These are phyloP conservation scores for Hypoxylon sp. DNA, from an alignment of 2,329 filamentous ascomycete species.

Conservation along the genomic window DNA sequence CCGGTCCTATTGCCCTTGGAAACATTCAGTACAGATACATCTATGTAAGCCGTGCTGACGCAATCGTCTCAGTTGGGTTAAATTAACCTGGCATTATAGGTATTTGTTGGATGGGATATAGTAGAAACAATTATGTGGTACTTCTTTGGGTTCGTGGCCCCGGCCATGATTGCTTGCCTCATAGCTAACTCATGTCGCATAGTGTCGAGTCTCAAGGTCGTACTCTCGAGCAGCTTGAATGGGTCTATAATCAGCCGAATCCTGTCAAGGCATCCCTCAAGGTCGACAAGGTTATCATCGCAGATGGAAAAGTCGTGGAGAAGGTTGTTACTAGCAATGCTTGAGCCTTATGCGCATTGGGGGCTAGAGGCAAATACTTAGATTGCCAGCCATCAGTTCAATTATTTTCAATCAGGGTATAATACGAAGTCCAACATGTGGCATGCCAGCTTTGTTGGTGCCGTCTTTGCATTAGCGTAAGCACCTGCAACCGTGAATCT, in stretches of 20 bases:
- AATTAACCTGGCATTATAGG: constrained; percentile 14
- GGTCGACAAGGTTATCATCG: constrained; percentile 65
- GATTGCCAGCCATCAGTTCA: neutral
- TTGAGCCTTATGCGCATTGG: neutral
- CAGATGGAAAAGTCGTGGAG: constrained; percentile 62
- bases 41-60: constrained; percentile 49
- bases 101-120: constrained; percentile 65
- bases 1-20: constrained; percentile 61
- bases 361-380: neutral
- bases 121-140: constrained; percentile 61
- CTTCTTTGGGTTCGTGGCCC: constrained; percentile 58
- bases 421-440: too few relatives aligned
- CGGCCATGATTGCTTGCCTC: neutral
- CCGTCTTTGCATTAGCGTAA: neutral
- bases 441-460: neutral
- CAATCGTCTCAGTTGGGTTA: neutral
- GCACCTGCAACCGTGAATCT: neutral
- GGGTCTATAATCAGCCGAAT: constrained; percentile 65
- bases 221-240: constrained; percentile 65
- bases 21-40: constrained; percentile 62
- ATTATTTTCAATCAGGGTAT: neutral
- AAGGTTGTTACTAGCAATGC: constrained; percentile 57
- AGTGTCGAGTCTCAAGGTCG: constrained; percentile 66
- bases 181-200: constrained; percentile 27
- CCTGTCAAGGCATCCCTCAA: constrained; percentile 65